phyloP scores from a whole-genome alignment of 2,329 filamentous ascomycete species.

The Elsinoe arachidis region DNA sequence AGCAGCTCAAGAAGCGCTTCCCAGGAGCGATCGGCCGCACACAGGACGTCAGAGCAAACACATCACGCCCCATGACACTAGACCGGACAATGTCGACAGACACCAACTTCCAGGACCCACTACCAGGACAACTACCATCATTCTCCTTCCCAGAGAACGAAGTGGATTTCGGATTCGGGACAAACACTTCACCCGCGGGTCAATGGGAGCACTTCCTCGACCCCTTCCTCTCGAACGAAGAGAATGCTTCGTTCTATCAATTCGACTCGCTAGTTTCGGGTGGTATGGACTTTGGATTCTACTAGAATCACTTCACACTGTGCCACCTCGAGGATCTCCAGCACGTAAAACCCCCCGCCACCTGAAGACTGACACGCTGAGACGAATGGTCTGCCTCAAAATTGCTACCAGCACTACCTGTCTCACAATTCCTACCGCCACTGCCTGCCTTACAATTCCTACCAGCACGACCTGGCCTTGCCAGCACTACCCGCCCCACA shows the following conservation, averaged over 20 bases:
- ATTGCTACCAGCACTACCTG: too few species aligned
- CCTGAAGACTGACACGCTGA: not conserved
- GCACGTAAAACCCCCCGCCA: not conserved
- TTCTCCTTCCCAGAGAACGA: not conserved
- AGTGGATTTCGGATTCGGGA: not conserved
- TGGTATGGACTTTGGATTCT: conserved; percentile 10
- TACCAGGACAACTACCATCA: not conserved
- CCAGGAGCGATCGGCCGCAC: not conserved
- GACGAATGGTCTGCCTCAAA: too few species aligned
- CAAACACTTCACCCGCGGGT: not conserved
- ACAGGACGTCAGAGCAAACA: not conserved
- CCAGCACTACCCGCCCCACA: too few species aligned
- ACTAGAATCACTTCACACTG: too few species aligned
- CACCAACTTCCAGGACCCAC: not conserved
- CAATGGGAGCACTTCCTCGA: conserved; percentile 7
- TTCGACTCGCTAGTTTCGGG: conserved; percentile 6
- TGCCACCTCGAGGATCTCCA: not conserved
- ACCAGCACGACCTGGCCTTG: too few species aligned
- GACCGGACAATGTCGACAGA: not conserved
- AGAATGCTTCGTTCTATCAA: conserved; percentile 1
- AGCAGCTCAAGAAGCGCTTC: conserved; percentile 9
- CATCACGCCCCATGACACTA: not conserved
- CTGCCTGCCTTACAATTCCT: too few species aligned
- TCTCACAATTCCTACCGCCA: too few species aligned
- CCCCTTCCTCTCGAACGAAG: conserved; percentile 1